Conservation (phyloP, 2,329 filamentous ascomycete species). For the Metarhizium anisopliae region DNA sequence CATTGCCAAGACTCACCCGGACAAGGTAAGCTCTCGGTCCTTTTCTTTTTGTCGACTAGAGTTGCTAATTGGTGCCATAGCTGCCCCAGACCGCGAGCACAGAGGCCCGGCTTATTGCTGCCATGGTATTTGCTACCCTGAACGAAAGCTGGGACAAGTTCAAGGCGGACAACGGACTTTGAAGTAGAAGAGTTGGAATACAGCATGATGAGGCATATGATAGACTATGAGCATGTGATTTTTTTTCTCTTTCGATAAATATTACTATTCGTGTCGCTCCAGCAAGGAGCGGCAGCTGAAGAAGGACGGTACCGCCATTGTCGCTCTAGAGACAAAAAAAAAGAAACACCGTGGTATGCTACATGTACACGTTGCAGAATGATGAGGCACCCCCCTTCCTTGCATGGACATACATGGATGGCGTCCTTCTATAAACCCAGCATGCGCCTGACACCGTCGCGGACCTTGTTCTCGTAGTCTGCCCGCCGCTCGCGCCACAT, state of each 20-base stretch:
- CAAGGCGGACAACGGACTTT: constrained; percentile 59
- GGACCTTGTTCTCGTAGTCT: constrained; percentile 82
- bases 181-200: neutral
- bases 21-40: constrained; percentile 63
- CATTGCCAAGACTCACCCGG: constrained; percentile 95
- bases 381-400: neutral
- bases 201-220: constrained; percentile 2
- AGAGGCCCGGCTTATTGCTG: constrained; percentile 57
- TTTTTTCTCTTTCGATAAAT: neutral
- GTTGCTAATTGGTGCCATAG: constrained; percentile 26
- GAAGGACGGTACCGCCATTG: neutral
- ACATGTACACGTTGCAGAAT: neutral
- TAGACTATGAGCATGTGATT: neutral
- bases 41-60: neutral
- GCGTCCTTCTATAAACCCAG: constrained; percentile 54
- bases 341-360: constrained; percentile 16
- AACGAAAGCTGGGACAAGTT: constrained; percentile 70
- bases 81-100: constrained; percentile 55
- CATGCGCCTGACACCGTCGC: constrained; percentile 70
- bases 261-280: neutral
- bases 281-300: too few species aligned
- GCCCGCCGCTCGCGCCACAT: constrained; percentile 82
- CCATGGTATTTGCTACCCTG: constrained; percentile 55
- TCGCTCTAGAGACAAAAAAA: neutral
- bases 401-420: neutral